Evolutionary conservation across 2,329 filamentous ascomycete species (phyloP), one percentile per base, ranked within the genome.

Genomic region (Penicillium decumbens): DNA sequence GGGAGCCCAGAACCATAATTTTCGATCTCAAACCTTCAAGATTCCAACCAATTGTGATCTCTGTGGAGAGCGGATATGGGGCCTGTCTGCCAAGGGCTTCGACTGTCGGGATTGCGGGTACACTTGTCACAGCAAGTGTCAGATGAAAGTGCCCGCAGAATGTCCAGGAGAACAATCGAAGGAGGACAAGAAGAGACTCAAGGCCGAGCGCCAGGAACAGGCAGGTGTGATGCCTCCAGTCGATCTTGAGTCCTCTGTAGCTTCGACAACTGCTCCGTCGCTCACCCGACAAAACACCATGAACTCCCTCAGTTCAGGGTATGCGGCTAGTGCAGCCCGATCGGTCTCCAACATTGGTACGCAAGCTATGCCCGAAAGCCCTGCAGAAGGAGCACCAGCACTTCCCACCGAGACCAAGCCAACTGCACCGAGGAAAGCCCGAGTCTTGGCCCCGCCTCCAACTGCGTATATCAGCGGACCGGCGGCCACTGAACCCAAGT

Each of bases 1-100:
- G 18, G 92, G 92, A 15, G 91, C 91, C 9, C 89, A 89, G 68
- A 95, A 91, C 64, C 93, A 98, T 75, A 93, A 95, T 65, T 98
- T 98, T 80, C 95, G 95, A 72, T 84, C 89, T n/a, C 90, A 97
- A 66, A 97, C 93, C 0, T 98, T 97, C 79, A 97, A 97, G 70
- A 95, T 98, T 53, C 95, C 95, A 0, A 98, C 93, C 4, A 97
- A 97, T 68, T 98, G 93, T 73, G 93, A 98, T 69, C 79, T 96
- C 10, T 98, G 93, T 62, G 91, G 91, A 15, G 93, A 98, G 66
- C 83, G 93, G 25, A 95, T 98, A 67, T 98, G 93, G 93, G 93
- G 93, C 0, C 72, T 98, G 35, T 95, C 89, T 27, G 92, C 93
- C 32, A 98, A 98, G 72, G 93, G 93, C 0, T 95, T 95, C 65